Conservation (phyloP, 495 filamentous ascomycete genomes). For the Penicillium angulare region DNA sequence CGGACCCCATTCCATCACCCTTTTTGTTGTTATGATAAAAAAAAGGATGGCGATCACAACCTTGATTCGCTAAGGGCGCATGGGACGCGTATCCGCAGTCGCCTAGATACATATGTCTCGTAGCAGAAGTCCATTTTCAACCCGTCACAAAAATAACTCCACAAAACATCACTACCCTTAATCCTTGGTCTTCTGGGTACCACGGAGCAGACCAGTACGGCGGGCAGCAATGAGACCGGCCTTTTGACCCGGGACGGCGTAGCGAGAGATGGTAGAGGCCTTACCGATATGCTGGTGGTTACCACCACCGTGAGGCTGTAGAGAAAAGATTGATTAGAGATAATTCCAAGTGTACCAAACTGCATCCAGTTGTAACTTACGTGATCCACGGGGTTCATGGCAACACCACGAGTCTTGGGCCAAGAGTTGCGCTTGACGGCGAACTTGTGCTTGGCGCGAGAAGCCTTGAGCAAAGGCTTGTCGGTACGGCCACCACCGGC, state of each 20-base stretch:
- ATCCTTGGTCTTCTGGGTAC: conserved; percentile 99
- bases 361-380: conserved; percentile 52
- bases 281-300: conserved; percentile 99
- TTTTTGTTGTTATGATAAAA: conserved; percentile 30
- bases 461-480: conserved; percentile 98
- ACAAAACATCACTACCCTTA: conserved; percentile 38
- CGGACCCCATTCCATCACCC: conserved; percentile 29
- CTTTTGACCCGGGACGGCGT: conserved; percentile 98
- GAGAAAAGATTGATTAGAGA: conserved; percentile 21
- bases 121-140: conserved; percentile 52
- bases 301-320: conserved; percentile 97
- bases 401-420: conserved; percentile 99
- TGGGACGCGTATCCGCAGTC: conserved; percentile 45
- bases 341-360: background rate
- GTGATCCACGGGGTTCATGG: conserved; percentile 99
- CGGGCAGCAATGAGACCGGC: conserved; percentile 99
- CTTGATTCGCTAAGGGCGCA: conserved; percentile 48
- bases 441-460: conserved; percentile 98
- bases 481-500: conserved; percentile 98
- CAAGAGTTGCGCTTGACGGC: conserved; percentile 99
- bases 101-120: conserved; percentile 53
- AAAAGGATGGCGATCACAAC: conserved; percentile 46
- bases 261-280: conserved; percentile 97
- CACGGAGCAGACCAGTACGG: conserved; percentile 97
- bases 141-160: conserved; percentile 51